A percentile compares a stretch with the other conserved stretches of the same genome.
Conservation (phyloP, 2,329 filamentous ascomycete genomes). For the Trichoderma cornu-damae region DNA sequence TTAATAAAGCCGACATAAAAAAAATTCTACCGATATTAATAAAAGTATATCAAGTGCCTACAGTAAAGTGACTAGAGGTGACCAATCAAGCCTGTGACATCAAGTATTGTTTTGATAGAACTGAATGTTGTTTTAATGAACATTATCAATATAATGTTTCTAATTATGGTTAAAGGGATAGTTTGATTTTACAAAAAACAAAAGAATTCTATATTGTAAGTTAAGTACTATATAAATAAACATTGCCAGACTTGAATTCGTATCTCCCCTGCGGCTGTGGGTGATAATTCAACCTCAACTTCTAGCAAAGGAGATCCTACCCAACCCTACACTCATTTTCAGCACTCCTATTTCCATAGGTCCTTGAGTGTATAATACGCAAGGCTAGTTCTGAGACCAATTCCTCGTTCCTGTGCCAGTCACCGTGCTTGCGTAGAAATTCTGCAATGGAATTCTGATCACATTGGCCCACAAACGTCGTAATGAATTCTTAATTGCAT, state of each 20-base stretch:
- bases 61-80: no score
- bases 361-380: not conserved
- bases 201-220: no score
- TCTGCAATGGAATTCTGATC: conserved; percentile 15
- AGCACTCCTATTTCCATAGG: not conserved
- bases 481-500: not conserved
- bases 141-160: no score
- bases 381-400: not conserved
- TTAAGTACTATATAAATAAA: no score
- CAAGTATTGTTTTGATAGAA: no score
- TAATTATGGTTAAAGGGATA: no score
- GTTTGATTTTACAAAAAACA: no score
- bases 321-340: not conserved
- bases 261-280: conserved; percentile 20
- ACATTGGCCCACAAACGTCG: conserved; percentile 18
- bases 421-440: conserved; percentile 19
- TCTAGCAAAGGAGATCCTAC: not conserved
- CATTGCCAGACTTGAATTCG: conserved; percentile 17
- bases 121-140: no score
- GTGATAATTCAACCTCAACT: conserved; percentile 7
- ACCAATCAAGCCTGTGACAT: no score
- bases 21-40: no score
- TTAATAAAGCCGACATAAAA: no score
- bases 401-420: not conserved
- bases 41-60: no score